phyloP scores from a whole-genome alignment of 345 rosid species.

The Combretum micranthum region DNA sequence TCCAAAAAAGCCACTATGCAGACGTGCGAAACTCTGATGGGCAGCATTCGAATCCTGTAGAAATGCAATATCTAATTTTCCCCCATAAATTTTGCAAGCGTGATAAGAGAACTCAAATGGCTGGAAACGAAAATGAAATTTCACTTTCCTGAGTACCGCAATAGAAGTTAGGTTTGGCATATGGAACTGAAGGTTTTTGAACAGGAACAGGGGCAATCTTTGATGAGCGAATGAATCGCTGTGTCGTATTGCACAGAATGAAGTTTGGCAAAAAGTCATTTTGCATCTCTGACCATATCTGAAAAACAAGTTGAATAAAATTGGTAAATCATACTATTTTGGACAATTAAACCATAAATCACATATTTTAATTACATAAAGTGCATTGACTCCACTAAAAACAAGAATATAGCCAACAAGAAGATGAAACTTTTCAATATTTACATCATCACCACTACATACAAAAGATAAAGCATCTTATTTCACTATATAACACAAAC shows the following conservation, averaged over 20 bases:
- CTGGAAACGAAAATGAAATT: background rate
- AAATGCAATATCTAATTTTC: slow-evolving; percentile 2
- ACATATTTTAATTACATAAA: too few species aligned
- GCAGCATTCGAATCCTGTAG: slow-evolving; percentile 90
- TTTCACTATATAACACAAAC: too few species aligned
- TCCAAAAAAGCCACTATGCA: slow-evolving; percentile 91
- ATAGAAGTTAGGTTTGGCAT: slow-evolving; percentile 85
- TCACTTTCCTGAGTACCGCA: slow-evolving; percentile 89
- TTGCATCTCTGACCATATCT: slow-evolving; percentile 99
- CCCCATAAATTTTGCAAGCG: background rate
- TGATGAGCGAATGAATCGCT: slow-evolving; percentile 82
- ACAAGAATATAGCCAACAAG: too few species aligned
- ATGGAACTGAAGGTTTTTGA: slow-evolving; percentile 89
- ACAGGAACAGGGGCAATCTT: slow-evolving; percentile 62
- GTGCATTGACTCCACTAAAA: too few species aligned
- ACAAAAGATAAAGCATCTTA: too few species aligned
- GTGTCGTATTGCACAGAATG: slow-evolving; percentile 95
- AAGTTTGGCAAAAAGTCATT: slow-evolving; percentile 95
- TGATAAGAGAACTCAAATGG: slow-evolving; percentile 2
- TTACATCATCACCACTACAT: too few species aligned
- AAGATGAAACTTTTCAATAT: too few species aligned
- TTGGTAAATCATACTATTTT: background rate
- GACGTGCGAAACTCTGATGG: slow-evolving; percentile 91
- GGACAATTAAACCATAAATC: background rate
- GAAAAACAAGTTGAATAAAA: slow-evolving; percentile 10